phyloP scores from a whole-genome alignment of 2,329 filamentous ascomycete species.

The Myriosclerotinia curreyana region DNA sequence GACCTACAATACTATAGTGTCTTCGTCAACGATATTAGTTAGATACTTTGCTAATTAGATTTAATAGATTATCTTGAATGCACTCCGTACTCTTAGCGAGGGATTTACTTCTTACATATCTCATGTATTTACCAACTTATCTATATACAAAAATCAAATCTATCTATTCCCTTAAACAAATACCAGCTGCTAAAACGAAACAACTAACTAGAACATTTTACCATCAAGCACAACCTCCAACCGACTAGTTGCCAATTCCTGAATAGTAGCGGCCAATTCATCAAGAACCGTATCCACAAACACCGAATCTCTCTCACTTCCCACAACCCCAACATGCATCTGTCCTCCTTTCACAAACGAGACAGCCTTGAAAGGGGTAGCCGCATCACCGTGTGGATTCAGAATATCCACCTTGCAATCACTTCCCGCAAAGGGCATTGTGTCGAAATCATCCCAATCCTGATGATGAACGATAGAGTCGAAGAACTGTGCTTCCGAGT shows the following conservation, averaged over 20 bases:
- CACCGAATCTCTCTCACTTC: conserved; percentile 42
- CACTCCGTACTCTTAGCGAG: background rate
- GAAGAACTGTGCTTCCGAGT: conserved; percentile 34
- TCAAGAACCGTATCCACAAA: conserved; percentile 41
- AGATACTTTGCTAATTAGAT: background rate
- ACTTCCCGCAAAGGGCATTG: conserved; percentile 42
- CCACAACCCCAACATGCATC: conserved; percentile 46
- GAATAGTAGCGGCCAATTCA: conserved; percentile 34
- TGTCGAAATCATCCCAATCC: conserved; percentile 42
- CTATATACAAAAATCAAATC: background rate
- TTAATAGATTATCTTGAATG: no score
- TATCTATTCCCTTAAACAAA: background rate
- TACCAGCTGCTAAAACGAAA: background rate
- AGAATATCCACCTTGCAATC: conserved; percentile 38
- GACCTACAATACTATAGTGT: no score
- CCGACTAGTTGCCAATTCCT: conserved; percentile 25
- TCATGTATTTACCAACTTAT: background rate
- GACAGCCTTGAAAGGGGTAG: conserved; percentile 46
- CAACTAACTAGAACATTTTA: conserved; percentile 12
- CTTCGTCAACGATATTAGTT: background rate
- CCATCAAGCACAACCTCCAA: conserved; percentile 24
- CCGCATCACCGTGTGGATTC: conserved; percentile 43
- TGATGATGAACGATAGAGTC: conserved; percentile 43
- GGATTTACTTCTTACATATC: background rate
- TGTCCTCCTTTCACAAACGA: conserved; percentile 45